These are phyloP conservation scores for Saxophila tyrrhenica DNA, from an alignment of 495 filamentous ascomycete genomes.

Conservation along the genomic window DNA sequence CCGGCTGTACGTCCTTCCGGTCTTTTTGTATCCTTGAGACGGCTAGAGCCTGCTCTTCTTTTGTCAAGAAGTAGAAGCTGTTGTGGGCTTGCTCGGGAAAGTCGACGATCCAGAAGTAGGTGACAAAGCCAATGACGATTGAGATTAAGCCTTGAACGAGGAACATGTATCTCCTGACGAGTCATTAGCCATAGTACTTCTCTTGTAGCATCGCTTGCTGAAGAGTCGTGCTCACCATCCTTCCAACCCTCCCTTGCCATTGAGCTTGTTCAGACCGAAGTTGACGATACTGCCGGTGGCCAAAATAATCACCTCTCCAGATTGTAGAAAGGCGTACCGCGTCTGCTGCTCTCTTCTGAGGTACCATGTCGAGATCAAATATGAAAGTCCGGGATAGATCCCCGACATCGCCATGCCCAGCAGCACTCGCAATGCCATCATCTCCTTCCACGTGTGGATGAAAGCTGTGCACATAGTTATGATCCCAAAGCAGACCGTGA, in stretches of 20 bases:
- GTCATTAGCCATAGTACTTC: no score
- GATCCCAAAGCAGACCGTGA: conserved; percentile 58
- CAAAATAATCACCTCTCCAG: conserved; percentile 53
- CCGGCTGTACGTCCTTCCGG: conserved; percentile 50
- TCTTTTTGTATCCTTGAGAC: conserved; percentile 27
- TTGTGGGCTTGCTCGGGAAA: conserved; percentile 58
- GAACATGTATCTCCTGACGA: conserved; percentile 30
- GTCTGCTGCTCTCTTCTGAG: conserved; percentile 60
- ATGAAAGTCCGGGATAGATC: conserved; percentile 60
- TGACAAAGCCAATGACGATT: conserved; percentile 53
- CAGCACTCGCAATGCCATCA: conserved; percentile 61
- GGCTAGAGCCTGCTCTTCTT: conserved; percentile 34
- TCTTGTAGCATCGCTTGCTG: no score
- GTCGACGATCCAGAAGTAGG: conserved; percentile 71
- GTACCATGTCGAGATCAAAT: conserved; percentile 66
- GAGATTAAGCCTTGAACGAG: conserved; percentile 57
- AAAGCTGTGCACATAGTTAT: conserved; percentile 66
- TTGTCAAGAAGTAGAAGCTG: conserved; percentile 52
- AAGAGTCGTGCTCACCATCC: no score
- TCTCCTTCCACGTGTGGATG: conserved; percentile 56
- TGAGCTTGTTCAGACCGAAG: conserved; percentile 54
- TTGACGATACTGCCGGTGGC: conserved; percentile 65
- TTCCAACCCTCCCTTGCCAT: conserved; percentile 47
- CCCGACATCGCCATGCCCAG: conserved; percentile 59
- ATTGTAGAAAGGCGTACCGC: conserved; percentile 63